phyloP scores from a whole-genome alignment of 2,329 filamentous ascomycete species.

The Colletotrichum viniferum region DNA sequence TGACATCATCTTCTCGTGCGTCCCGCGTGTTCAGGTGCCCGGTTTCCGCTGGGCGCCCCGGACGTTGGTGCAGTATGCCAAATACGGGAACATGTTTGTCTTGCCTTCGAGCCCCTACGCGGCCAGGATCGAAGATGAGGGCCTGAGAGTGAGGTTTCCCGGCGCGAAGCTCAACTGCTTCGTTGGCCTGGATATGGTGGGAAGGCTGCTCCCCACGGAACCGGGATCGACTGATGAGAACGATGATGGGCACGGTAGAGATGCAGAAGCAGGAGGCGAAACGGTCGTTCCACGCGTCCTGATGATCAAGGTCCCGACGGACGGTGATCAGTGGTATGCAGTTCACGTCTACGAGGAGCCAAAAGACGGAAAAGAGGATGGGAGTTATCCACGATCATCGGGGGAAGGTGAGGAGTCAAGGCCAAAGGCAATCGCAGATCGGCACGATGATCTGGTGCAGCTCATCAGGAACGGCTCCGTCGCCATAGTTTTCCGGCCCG shows the following conservation, averaged over 20 bases:
- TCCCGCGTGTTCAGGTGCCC: neutral
- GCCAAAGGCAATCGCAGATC: neutral
- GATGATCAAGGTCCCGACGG: neutral
- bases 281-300: neutral
- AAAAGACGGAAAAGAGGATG: neutral
- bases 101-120: neutral
- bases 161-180: neutral
- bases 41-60: neutral
- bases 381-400: neutral
- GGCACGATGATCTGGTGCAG: neutral
- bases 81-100: neutral
- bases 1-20: constrained; percentile 1
- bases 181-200: neutral
- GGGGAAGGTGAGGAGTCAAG: neutral
- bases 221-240: neutral
- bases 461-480: neutral
- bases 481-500: neutral
- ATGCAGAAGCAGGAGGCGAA: neutral
- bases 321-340: neutral
- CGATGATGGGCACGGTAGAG: too few species aligned
- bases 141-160: neutral
- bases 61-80: neutral
- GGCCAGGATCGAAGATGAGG: neutral
- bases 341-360: neutral
- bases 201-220: neutral